Conservation (phyloP, 345 rosid species). For the Raphanus raphanistrum region DNA sequence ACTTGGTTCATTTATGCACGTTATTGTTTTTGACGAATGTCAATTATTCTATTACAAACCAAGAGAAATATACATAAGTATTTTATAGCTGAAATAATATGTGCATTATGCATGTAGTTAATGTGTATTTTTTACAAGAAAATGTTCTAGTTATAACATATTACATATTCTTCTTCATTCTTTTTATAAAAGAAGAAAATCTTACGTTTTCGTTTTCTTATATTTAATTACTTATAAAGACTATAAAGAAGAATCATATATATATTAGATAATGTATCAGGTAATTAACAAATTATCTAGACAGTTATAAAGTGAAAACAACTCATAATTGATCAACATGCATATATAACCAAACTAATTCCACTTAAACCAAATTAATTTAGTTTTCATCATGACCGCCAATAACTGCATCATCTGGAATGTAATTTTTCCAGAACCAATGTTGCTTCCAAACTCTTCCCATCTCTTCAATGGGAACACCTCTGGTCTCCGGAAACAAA, state of each 20-base stretch:
- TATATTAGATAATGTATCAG: not conserved
- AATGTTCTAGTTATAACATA: too few species aligned
- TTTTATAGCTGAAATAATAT: too few species aligned
- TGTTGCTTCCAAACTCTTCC: constrained; percentile 58
- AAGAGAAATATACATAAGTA: too few species aligned
- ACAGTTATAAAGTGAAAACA: not conserved
- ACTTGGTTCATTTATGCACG: too few species aligned
- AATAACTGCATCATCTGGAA: not conserved
- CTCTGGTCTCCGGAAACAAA: constrained; percentile 64
- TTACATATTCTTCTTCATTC: too few species aligned
- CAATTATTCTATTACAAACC: too few species aligned
- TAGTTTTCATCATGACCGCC: not conserved
- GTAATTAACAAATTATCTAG: not conserved
- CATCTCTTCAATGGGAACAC: constrained; percentile 61
- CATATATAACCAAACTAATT: not conserved
- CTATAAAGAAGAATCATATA: too few species aligned
- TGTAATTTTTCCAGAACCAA: not conserved
- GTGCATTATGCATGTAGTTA: too few species aligned
- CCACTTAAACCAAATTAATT: not conserved
- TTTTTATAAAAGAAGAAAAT: too few species aligned
- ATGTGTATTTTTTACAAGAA: too few species aligned
- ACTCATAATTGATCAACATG: not conserved
- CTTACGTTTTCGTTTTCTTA: too few species aligned
- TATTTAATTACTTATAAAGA: not conserved
- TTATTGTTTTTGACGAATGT: too few species aligned